Conservation (phyloP, 345 rosid species). For the Brassica nigra region DNA sequence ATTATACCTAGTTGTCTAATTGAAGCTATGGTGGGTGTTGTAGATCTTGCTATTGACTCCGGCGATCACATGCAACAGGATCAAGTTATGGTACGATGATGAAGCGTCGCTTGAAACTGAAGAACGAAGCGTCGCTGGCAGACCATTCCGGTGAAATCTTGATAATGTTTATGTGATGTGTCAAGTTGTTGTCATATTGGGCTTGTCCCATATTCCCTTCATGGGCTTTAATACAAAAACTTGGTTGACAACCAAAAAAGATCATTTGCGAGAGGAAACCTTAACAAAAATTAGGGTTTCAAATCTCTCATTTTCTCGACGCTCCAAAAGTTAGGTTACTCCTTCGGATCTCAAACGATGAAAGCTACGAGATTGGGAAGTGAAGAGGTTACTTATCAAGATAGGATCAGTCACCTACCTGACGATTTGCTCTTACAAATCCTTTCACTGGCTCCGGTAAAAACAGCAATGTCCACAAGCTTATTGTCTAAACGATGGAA, state of each 20-base stretch:
- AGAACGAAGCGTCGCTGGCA: not conserved
- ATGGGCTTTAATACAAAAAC: not conserved
- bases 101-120: not conserved
- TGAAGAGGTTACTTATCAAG: not conserved
- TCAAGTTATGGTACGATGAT: not conserved
- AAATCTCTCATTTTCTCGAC: not conserved
- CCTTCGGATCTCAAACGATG: constrained; percentile 10
- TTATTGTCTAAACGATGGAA: constrained; percentile 25
- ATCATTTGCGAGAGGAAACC: not conserved
- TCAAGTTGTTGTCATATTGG: not conserved
- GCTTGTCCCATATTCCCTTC: not conserved
- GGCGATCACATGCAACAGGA: not conserved
- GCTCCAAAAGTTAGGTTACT: not conserved
- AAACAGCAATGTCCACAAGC: constrained; percentile 17
- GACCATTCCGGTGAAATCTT: not conserved
- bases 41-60: not conserved
- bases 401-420: constrained; percentile 21
- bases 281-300: not conserved
- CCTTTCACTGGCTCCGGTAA: constrained; percentile 1
- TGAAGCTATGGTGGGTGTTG: not conserved
- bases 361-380: not conserved
- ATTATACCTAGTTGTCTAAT: not conserved
- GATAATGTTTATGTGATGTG: not conserved
- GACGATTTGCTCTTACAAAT: constrained; percentile 22
- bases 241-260: not conserved